A percentile compares a stretch with the other conserved stretches of the same genome.
These are phyloP conservation scores for Heliosperma pusillum DNA, from an alignment of 148 eudicot genomes.

Conservation along the genomic window DNA sequence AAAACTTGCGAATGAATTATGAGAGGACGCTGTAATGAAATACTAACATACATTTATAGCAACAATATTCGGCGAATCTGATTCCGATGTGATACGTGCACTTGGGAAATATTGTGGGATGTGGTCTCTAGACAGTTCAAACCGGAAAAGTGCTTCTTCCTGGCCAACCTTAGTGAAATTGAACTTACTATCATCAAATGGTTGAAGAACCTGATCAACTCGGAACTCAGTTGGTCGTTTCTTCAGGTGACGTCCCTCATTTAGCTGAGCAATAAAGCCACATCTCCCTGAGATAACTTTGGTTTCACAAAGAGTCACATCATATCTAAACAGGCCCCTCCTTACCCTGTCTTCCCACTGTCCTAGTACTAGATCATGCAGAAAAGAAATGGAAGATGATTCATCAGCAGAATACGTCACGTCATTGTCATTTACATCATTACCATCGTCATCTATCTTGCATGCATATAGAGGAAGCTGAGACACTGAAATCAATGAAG, in stretches of 20 bases:
- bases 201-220: constrained; percentile 81
- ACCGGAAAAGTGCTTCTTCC: constrained; percentile 76
- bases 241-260: constrained; percentile 86
- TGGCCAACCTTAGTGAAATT: constrained; percentile 89
- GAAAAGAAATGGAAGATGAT: constrained; percentile 27
- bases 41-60: constrained; percentile 69
- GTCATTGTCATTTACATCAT: constrained; percentile 15
- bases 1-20: background rate
- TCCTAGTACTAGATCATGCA: constrained; percentile 35
- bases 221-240: constrained; percentile 91
- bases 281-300: constrained; percentile 65
- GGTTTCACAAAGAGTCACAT: constrained; percentile 57
- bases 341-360: constrained; percentile 52
- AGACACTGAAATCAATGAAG: constrained; percentile 33
- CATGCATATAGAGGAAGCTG: constrained; percentile 71
- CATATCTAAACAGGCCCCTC: constrained; percentile 50
- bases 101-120: constrained; percentile 42
- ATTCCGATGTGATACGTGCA: constrained; percentile 39
- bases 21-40: background rate
- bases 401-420: constrained; percentile 11
- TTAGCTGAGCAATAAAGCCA: constrained; percentile 86
- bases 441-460: constrained; percentile 33
- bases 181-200: constrained; percentile 77
- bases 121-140: constrained; percentile 51
- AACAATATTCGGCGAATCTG: constrained; percentile 61